Conservation (phyloP, 2,329 filamentous ascomycete species). For the Apiospora aurea region DNA sequence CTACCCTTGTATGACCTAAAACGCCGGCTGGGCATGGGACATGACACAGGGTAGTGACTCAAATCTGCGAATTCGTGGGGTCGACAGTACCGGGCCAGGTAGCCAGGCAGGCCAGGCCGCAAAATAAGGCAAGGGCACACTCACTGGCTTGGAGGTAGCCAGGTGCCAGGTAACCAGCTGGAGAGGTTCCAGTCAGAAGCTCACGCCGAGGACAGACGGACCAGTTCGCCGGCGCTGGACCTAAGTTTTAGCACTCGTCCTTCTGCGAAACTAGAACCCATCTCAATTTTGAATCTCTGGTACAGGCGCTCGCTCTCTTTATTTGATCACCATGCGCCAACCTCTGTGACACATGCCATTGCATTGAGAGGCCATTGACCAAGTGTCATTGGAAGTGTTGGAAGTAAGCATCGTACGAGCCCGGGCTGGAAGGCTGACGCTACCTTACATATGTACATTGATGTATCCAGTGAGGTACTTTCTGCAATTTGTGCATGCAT, state of each 20-base stretch:
- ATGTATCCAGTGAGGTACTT: neutral
- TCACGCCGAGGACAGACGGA: conserved; percentile 7
- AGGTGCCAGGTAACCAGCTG: neutral
- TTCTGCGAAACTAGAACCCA: neutral
- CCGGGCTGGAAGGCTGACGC: neutral
- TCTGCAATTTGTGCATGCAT: neutral
- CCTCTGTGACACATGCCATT: conserved; percentile 15
- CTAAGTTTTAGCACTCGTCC: neutral
- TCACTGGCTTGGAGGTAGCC: neutral
- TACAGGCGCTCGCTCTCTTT: neutral
- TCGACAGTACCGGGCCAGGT: neutral
- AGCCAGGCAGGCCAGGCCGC: conserved; percentile 2
- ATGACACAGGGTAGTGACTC: conserved; percentile 7
- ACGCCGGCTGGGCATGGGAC: conserved; percentile 20
- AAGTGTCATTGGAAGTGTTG: neutral
- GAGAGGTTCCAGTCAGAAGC: neutral
- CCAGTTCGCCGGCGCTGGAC: neutral
- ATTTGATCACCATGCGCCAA: neutral
- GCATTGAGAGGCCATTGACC: neutral
- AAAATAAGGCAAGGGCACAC: conserved; percentile 16
- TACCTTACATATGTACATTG: neutral
- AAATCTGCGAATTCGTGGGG: conserved; percentile 20
- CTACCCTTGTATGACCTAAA: conserved; percentile 19
- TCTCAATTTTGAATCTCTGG: neutral
- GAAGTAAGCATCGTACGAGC: conserved; percentile 2